phyloP scores from a whole-genome alignment of 805 yeast genomes.

The Yarrowia sp. region DNA sequence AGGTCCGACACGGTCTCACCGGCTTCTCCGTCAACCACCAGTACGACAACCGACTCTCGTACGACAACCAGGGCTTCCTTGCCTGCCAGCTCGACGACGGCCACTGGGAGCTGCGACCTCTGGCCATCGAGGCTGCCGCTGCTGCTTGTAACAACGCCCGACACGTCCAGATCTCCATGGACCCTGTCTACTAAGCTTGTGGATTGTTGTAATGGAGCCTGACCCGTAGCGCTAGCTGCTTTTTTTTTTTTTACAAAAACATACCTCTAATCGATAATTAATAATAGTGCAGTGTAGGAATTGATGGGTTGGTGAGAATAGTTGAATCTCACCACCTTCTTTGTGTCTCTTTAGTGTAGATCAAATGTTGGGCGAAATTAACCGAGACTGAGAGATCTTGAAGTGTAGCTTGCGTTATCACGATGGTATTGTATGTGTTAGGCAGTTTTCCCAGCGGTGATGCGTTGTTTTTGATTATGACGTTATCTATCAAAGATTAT shows the following conservation, averaged over 20 bases:
- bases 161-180: conserved; percentile 14
- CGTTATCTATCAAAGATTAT: too few species aligned
- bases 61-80: conserved; percentile 28
- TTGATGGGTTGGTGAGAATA: too few species aligned
- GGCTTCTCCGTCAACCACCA: conserved; percentile 6
- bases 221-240: conserved; percentile 17
- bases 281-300: too few species aligned
- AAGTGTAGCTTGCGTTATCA: too few species aligned
- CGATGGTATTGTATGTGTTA: too few species aligned
- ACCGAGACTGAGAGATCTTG: too few species aligned
- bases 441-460: too few species aligned
- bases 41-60: conserved; percentile 14
- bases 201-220: not conserved
- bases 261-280: not conserved
- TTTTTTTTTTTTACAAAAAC: not conserved
- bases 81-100: conserved; percentile 15
- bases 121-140: conserved; percentile 23
- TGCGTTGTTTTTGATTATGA: too few species aligned
- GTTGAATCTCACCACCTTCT: too few species aligned
- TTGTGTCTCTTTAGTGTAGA: too few species aligned
- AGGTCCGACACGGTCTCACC: conserved; percentile 28
- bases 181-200: conserved; percentile 3
- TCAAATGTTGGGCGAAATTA: too few species aligned
- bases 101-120: conserved; percentile 25
- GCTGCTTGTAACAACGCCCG: conserved; percentile 7